Percentiles rank a stretch among this genome's conserved stretches.
phyloP scores from a whole-genome alignment of 768 basidiomycete genomes.

The Russula brevipes region DNA sequence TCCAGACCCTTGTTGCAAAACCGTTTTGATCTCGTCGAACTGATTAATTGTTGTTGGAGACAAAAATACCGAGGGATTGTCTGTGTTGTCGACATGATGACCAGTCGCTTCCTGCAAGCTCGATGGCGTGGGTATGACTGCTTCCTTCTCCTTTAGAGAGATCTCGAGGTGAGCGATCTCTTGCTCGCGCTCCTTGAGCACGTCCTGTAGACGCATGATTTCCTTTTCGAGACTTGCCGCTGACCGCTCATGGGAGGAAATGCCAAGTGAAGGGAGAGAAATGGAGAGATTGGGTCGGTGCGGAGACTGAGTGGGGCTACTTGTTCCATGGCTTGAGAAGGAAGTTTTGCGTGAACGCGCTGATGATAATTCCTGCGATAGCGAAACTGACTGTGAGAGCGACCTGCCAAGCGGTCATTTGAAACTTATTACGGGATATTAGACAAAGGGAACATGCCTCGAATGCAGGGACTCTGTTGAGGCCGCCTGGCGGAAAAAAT shows the following conservation, averaged over 20 bases:
- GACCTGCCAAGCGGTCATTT: constrained; percentile 48
- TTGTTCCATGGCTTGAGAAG: constrained; percentile 68
- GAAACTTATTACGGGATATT: constrained; percentile 14
- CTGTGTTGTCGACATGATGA: constrained; percentile 13
- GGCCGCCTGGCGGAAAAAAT: constrained; percentile 86
- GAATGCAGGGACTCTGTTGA: constrained; percentile 84
- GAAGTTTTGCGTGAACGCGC: constrained; percentile 81
- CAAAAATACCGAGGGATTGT: constrained; percentile 36
- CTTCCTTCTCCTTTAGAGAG: constrained; percentile 40
- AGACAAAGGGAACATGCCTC: constrained; percentile 46
- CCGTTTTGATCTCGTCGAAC: constrained; percentile 69
- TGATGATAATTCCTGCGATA: constrained; percentile 95
- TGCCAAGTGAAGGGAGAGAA: constrained; percentile 42
- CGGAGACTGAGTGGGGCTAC: constrained; percentile 59
- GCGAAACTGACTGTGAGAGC: constrained; percentile 89
- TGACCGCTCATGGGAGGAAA: constrained; percentile 58
- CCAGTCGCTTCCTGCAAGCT: constrained; percentile 1
- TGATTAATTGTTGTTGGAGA: constrained; percentile 69
- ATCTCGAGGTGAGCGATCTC: constrained; percentile 77
- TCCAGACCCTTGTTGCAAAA: constrained; percentile 44
- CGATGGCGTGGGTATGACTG: background rate
- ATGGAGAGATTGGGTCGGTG: constrained; percentile 56
- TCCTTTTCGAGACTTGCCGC: constrained; percentile 86
- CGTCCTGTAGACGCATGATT: constrained; percentile 92
- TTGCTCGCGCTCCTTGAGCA: constrained; percentile 84